Evolutionary conservation across 2,329 filamentous ascomycete species (phyloP).

Genomic region (Penicillium paneum): DNA sequence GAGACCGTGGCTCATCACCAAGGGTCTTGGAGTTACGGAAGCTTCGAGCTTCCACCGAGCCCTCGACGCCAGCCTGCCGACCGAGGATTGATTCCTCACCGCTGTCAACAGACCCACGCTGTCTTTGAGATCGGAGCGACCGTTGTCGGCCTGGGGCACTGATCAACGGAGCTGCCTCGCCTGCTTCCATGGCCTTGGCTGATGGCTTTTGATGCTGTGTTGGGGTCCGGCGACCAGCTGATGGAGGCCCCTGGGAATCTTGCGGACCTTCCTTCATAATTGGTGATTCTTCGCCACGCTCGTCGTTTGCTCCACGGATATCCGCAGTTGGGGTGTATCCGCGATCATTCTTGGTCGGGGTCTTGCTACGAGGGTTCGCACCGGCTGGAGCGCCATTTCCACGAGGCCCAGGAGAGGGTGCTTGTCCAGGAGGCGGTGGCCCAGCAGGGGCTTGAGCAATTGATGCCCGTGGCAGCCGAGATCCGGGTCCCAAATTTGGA

Average conservation of each 20-base stretch:
- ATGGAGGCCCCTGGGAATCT: conserved; percentile 48
- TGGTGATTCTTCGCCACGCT: conserved; percentile 48
- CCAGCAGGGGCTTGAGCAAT: conserved; percentile 59
- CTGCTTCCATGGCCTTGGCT: conserved; percentile 48
- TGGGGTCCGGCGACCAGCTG: conserved; percentile 64
- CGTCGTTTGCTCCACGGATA: conserved; percentile 42
- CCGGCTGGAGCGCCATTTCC: conserved; percentile 38
- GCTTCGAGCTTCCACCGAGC: conserved; percentile 37
- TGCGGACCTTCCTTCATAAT: conserved; percentile 45
- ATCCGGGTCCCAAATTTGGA: conserved; percentile 43
- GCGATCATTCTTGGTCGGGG: conserved; percentile 51
- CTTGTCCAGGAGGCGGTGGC: conserved; percentile 63
- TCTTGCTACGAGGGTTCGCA: conserved; percentile 46
- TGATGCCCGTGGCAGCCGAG: conserved; percentile 59
- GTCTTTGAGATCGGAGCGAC: conserved; percentile 56
- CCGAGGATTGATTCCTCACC: conserved; percentile 56
- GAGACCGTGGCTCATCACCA: conserved; percentile 45
- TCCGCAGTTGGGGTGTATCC: conserved; percentile 43
- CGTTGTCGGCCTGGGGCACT: conserved; percentile 46
- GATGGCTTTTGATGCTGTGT: conserved; percentile 49
- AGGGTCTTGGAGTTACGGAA: conserved; percentile 42
- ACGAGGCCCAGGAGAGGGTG: conserved; percentile 58
- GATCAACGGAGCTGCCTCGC: conserved; percentile 45
- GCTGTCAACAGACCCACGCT: conserved; percentile 67
- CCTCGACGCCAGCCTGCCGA: conserved; percentile 39